These are phyloP conservation scores for Monilinia fructicola DNA, from an alignment of 2,329 filamentous ascomycete genomes.

Conservation along the genomic window DNA sequence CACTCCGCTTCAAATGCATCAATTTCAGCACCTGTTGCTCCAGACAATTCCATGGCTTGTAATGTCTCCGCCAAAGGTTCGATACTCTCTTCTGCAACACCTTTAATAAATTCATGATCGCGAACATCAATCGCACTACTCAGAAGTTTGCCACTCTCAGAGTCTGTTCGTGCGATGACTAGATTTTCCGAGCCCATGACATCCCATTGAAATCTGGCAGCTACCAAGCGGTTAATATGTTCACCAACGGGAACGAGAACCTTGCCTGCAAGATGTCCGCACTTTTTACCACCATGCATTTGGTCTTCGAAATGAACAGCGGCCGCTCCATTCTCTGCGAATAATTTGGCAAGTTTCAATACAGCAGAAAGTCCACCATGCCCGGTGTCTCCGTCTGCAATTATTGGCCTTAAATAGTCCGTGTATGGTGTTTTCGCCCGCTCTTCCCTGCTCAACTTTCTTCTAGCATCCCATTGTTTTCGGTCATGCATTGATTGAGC, in stretches of 20 bases:
- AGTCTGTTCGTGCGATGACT: slow-evolving; percentile 92
- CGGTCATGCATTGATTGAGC: slow-evolving; percentile 96
- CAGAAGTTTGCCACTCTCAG: slow-evolving; percentile 86
- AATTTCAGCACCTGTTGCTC: slow-evolving; percentile 76
- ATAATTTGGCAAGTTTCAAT: slow-evolving; percentile 93
- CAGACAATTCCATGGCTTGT: slow-evolving; percentile 82
- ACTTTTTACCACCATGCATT: slow-evolving; percentile 97
- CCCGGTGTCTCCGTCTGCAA: slow-evolving; percentile 94
- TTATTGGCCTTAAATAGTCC: slow-evolving; percentile 91
- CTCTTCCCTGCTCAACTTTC: slow-evolving; percentile 73
- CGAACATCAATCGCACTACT: slow-evolving; percentile 89
- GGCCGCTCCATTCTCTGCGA: slow-evolving; percentile 94
- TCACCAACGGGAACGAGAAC: slow-evolving; percentile 91
- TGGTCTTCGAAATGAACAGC: slow-evolving; percentile 98
- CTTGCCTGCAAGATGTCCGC: slow-evolving; percentile 93
- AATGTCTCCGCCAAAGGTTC: slow-evolving; percentile 85
- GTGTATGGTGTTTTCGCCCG: slow-evolving; percentile 75
- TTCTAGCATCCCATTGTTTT: slow-evolving; percentile 85
- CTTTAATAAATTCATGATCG: slow-evolving; percentile 96
- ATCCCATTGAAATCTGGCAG: slow-evolving; percentile 96
- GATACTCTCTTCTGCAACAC: slow-evolving; percentile 70
- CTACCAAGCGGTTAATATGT: slow-evolving; percentile 92
- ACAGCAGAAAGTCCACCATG: slow-evolving; percentile 92
- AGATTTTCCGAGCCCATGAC: slow-evolving; percentile 96
- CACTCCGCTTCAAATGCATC: slow-evolving; percentile 83